A percentile compares a stretch with the other conserved stretches of the same genome.
Evolutionary conservation across 768 basidiomycete species (phyloP).

Genomic region (Podaxis rugospora): DNA sequence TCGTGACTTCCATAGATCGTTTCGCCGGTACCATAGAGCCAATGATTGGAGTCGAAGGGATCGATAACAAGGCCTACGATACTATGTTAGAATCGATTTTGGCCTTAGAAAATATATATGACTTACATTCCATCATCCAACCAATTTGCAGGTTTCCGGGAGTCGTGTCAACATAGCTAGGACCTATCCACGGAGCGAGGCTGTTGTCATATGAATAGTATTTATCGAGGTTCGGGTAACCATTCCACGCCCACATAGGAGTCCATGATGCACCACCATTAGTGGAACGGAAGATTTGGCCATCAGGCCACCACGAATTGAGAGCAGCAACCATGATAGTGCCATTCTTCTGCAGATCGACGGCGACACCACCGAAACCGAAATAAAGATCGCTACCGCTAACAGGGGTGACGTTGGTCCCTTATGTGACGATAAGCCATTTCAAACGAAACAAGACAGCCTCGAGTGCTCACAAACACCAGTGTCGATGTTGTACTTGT

Average conservation of each 20-base stretch:
- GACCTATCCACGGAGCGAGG: conserved; percentile 58
- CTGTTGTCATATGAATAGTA: conserved; percentile 52
- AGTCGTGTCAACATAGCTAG: conserved; percentile 38
- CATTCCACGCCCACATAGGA: conserved; percentile 50
- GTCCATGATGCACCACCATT: conserved; percentile 58
- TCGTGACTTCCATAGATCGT: conserved; percentile 61
- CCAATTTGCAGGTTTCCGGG: conserved; percentile 49
- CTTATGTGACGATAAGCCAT: conserved; percentile 15
- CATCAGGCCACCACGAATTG: conserved; percentile 64
- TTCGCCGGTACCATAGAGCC: conserved; percentile 67
- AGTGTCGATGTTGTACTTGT: conserved; percentile 50
- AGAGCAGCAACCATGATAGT: conserved; percentile 67
- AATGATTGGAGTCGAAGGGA: conserved; percentile 66
- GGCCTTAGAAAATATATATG: neutral
- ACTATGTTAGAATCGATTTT: neutral
- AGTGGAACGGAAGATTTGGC: conserved; percentile 58
- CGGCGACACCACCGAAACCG: conserved; percentile 58
- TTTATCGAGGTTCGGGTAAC: conserved; percentile 42
- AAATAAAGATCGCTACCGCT: conserved; percentile 55
- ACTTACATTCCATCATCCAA: conserved; percentile 67
- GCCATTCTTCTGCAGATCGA: conserved; percentile 57
- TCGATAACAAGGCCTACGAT: conserved; percentile 47
- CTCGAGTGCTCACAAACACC: conserved; percentile 32
- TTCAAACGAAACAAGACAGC: neutral
- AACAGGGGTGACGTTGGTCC: conserved; percentile 63